Evolutionary conservation across 441 rosid genomes (phyloP).

Genomic region (Pelargonium citronellum): DNA sequence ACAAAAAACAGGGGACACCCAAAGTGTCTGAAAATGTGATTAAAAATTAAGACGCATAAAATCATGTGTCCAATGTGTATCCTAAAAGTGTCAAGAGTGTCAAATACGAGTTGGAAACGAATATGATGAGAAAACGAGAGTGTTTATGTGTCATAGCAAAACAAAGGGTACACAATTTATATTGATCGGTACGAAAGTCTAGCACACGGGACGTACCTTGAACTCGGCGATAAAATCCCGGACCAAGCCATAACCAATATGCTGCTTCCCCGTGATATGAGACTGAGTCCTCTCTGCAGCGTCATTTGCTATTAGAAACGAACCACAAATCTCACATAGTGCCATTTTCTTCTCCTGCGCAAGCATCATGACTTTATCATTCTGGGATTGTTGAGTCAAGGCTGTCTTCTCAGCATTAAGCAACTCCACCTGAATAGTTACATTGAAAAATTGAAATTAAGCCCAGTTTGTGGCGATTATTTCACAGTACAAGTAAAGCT

Average conservation of each 20-base stretch:
- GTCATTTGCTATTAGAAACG: constrained; percentile 90
- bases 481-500: background rate
- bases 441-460: background rate
- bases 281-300: constrained; percentile 96
- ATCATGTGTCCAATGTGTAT: too few relatives aligned
- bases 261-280: constrained; percentile 92
- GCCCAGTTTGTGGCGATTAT: background rate
- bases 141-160: too few relatives aligned
- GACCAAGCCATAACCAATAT: constrained; percentile 94
- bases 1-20: too few relatives aligned
- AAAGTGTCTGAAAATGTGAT: too few relatives aligned
- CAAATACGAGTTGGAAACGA: too few relatives aligned
- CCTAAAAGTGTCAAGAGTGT: too few relatives aligned
- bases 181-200: constrained; percentile 5
- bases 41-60: too few relatives aligned
- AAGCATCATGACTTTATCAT: constrained; percentile 61
- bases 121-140: too few relatives aligned
- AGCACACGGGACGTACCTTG: constrained; percentile 46
- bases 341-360: constrained; percentile 96
- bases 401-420: constrained; percentile 69
- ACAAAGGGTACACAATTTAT: constrained; percentile 2
- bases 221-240: constrained; percentile 76
- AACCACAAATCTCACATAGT: constrained; percentile 91
- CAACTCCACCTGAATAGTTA: constrained; percentile 58
- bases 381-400: constrained; percentile 60